Evolutionary conservation across 805 yeast genomes (phyloP).

Genomic region (Teunomyces atbi): DNA sequence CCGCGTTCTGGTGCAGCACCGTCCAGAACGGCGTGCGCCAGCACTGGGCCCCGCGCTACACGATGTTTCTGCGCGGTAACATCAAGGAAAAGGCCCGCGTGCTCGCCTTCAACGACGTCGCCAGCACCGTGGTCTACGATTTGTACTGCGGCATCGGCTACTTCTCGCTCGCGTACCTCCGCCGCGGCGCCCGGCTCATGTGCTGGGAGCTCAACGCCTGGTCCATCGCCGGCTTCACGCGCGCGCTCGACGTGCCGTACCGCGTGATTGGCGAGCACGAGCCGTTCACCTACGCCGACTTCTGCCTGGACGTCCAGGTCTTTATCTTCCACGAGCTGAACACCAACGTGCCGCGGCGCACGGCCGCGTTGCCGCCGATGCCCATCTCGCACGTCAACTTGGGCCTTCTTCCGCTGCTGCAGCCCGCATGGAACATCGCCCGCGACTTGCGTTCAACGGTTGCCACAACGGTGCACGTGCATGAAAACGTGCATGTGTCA

Average conservation of each 20-base stretch:
- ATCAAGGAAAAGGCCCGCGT: slow-evolving; percentile 76
- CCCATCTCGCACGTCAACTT: slow-evolving; percentile 63
- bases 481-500: slow-evolving; percentile 62
- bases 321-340: slow-evolving; percentile 67
- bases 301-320: slow-evolving; percentile 22
- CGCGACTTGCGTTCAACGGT: slow-evolving; percentile 14
- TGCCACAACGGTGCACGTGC: slow-evolving; percentile 52
- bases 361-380: slow-evolving; percentile 20
- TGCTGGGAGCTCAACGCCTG: slow-evolving; percentile 88
- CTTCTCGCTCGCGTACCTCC: slow-evolving; percentile 68
- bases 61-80: slow-evolving; percentile 89
- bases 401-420: slow-evolving; percentile 75
- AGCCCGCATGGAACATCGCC: slow-evolving; percentile 58
- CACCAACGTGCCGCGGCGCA: slow-evolving; percentile 45
- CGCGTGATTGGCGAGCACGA: slow-evolving; percentile 30
- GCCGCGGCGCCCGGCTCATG: slow-evolving; percentile 51
- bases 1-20: slow-evolving; percentile 69
- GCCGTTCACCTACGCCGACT: slow-evolving; percentile 23
- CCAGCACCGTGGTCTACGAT: slow-evolving; percentile 54
- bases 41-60: slow-evolving; percentile 79
- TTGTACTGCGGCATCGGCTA: slow-evolving; percentile 86
- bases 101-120: slow-evolving; percentile 38
- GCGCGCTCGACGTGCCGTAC: slow-evolving; percentile 54
- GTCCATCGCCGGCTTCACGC: slow-evolving; percentile 69
- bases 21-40: slow-evolving; percentile 75